A percentile compares a stretch with the other conserved stretches of the same genome.
These are phyloP conservation scores for Boletus sp. DNA, from an alignment of 768 basidiomycete genomes.

Conservation along the genomic window DNA sequence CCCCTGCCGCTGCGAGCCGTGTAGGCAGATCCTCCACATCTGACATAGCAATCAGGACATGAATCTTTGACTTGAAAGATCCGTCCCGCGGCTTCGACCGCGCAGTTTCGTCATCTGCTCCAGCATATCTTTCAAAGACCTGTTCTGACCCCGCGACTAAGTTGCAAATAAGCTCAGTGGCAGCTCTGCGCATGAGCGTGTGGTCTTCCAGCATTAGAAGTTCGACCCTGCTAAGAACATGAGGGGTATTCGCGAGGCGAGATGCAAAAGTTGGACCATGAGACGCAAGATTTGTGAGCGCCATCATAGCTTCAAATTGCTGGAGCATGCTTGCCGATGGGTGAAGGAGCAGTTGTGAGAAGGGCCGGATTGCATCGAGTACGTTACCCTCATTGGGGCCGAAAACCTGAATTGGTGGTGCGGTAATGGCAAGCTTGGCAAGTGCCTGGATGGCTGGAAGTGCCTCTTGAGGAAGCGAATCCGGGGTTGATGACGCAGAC, in stretches of 20 bases:
- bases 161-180: conserved; percentile 92
- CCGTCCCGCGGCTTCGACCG: conserved; percentile 44
- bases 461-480: conserved; percentile 21
- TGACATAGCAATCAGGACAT: conserved; percentile 80
- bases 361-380: conserved; percentile 81
- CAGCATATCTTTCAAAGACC: conserved; percentile 73
- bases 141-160: conserved; percentile 74
- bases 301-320: conserved; percentile 93
- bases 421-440: conserved; percentile 90
- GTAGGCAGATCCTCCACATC: conserved; percentile 86
- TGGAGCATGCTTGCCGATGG: conserved; percentile 71
- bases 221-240: conserved; percentile 65
- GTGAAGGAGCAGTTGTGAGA: conserved; percentile 71
- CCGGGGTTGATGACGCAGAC: conserved; percentile 36
- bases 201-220: conserved; percentile 81
- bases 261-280: conserved; percentile 62
- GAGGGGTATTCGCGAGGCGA: conserved; percentile 61
- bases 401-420: conserved; percentile 87
- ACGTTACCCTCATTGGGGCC: conserved; percentile 77
- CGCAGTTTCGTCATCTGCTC: conserved; percentile 28
- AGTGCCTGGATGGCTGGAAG: conserved; percentile 80
- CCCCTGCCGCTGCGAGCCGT: conserved; percentile 86
- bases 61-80: conserved; percentile 58
- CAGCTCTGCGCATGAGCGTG: conserved; percentile 76
- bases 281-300: conserved; percentile 91